Evolutionary conservation across 306 rosid genomes (phyloP), one percentile per base, ranked within the genome.

Genomic region (Lablab purpureus): DNA sequence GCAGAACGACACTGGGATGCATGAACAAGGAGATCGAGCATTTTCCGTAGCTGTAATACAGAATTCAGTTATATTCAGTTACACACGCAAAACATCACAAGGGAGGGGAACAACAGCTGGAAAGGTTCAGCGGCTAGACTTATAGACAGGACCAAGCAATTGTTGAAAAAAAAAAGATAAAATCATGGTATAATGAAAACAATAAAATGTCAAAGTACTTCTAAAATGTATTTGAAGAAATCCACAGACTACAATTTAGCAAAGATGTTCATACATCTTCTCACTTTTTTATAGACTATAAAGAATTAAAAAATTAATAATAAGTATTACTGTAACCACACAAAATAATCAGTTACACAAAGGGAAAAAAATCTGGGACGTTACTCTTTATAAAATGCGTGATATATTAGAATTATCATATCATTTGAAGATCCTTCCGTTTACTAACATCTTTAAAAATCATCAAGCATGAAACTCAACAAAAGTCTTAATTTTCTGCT

Each of bases 1-100:
- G 93, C 85, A 60, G 99, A 90, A 74, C 94, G 98, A 80, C 98
- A 96, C 70, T 93, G 94, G 46, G 99, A 96, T 46, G 99, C 99
- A 75, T 96, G 99, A 76, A 96, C 97, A 64, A 96, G 88, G 56
- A 93, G 94, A 89, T 96, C 99, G 63, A 96, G 99, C 98, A 91
- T 91, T 90, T 85, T 91, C 77, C 97, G 81, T 37, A 91, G 90
- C 99, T 96, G 98, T 83, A 86, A 82, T 67, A 79, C 64, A 81
- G 73, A 62, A 85, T 6, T 65, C 65, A 45, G 17, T 62, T 8
- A 46, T 13, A 74, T 87, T n/a, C n/a, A n/a, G n/a, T 22, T 55
- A 46, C 66, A 13, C 32, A 23, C 7, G 2, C 37, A 58, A 22
- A 55, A 55, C 63, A 55, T 55, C 21, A 54, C 28, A 54, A 3